phyloP scores from a whole-genome alignment of 1,284 basidiomycete species.

The Somion occarium region DNA sequence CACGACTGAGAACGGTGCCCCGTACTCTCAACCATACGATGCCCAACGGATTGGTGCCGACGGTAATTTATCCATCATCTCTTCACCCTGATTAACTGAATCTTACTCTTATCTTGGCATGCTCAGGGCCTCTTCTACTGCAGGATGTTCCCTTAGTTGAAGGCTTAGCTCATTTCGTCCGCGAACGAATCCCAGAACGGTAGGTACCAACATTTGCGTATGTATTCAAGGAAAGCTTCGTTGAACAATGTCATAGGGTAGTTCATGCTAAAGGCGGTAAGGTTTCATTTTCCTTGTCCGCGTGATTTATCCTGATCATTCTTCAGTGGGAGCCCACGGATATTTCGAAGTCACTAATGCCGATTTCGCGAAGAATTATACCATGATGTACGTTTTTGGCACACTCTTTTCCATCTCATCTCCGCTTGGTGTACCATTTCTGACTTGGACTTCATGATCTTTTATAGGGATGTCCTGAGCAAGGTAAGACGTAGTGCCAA shows the following conservation, averaged over 20 bases:
- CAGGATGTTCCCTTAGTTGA: constrained; percentile 30
- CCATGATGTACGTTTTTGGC: constrained; percentile 17
- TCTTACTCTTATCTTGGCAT: neutral
- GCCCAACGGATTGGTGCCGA: constrained; percentile 39
- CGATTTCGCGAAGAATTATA: constrained; percentile 17
- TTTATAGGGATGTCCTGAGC: constrained; percentile 14
- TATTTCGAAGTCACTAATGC: constrained; percentile 42
- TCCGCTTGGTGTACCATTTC: constrained; percentile 30
- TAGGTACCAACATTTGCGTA: constrained; percentile 2
- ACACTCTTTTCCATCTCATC: constrained; percentile 28
- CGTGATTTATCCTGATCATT: neutral
- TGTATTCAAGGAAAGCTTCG: too few species aligned
- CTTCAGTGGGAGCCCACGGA: constrained; percentile 47
- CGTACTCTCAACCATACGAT: constrained; percentile 30
- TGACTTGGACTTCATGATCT: constrained; percentile 33
- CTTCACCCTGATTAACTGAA: neutral
- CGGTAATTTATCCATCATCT: constrained; percentile 10
- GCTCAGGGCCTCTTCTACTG: constrained; percentile 11
- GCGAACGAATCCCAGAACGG: constrained; percentile 44
- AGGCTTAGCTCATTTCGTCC: constrained; percentile 50
- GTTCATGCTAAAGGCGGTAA: constrained; percentile 38
- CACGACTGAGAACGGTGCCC: constrained; percentile 25
- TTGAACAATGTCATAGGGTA: constrained; percentile 13
- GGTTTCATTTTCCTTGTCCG: neutral
- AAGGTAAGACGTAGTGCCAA: constrained; percentile 7